phyloP scores from a whole-genome alignment of 2,329 filamentous ascomycete species.

The Epichloe bromicola region DNA sequence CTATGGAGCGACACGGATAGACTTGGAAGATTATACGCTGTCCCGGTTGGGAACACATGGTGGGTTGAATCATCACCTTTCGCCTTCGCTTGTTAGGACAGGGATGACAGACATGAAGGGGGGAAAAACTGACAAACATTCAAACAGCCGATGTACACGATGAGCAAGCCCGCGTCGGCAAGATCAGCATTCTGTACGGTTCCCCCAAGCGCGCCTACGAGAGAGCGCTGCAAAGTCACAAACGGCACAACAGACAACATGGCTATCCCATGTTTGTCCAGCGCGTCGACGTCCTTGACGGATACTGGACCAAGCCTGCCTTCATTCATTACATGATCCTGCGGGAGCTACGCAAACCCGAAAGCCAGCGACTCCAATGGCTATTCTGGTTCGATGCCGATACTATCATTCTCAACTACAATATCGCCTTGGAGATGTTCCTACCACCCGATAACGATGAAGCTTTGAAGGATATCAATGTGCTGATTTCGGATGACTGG shows the following conservation, averaged over 20 bases:
- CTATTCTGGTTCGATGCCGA: slow-evolving; percentile 19
- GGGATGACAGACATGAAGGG: neutral
- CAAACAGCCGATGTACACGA: slow-evolving; percentile 1
- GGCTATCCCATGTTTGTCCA: slow-evolving; percentile 22
- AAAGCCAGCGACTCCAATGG: slow-evolving; percentile 24
- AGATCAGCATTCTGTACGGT: slow-evolving; percentile 6
- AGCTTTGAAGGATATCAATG: neutral
- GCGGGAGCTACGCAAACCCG: slow-evolving; percentile 25
- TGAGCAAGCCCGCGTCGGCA: slow-evolving; percentile 4
- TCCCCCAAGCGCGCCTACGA: slow-evolving; percentile 1
- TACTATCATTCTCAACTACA: slow-evolving; percentile 4
- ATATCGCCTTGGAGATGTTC: slow-evolving; percentile 4
- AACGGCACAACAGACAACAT: slow-evolving; percentile 21
- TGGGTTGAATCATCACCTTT: neutral
- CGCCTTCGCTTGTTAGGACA: neutral
- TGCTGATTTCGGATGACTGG: slow-evolving; percentile 2
- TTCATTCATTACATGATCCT: slow-evolving; percentile 24
- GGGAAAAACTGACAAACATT: neutral
- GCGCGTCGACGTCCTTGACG: slow-evolving; percentile 16
- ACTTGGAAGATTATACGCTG: neutral
- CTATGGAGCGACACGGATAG: neutral
- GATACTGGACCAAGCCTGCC: slow-evolving; percentile 26
- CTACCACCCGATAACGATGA: neutral
- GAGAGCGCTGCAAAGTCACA: slow-evolving; percentile 20
- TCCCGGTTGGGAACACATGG: slow-evolving; percentile 1